phyloP scores from a whole-genome alignment of 768 basidiomycete genomes.

The Roridomyces roridus region DNA sequence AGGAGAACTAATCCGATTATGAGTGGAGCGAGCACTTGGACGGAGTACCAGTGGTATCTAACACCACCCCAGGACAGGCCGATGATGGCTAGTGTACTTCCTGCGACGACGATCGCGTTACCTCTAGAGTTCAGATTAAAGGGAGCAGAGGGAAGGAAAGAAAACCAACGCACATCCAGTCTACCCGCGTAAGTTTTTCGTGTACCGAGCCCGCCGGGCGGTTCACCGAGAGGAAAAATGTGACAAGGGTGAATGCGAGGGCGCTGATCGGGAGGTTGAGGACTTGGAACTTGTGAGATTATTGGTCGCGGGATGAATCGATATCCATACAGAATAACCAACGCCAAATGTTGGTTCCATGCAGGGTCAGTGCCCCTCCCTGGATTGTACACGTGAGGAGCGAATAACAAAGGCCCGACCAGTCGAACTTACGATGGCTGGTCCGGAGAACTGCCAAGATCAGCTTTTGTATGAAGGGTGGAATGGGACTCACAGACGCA shows the following conservation, averaged over 20 bases:
- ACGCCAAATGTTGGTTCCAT: conserved; percentile 25
- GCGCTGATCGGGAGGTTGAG: conserved; percentile 37
- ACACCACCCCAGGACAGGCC: conserved; percentile 46
- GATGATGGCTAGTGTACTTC: conserved; percentile 35
- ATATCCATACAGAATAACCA: conserved; percentile 31
- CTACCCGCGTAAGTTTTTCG: conserved; percentile 37
- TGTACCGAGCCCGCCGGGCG: conserved; percentile 33
- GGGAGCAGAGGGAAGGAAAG: no score
- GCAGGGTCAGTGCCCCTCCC: conserved; percentile 25
- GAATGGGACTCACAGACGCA: no score
- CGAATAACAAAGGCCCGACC: no score
- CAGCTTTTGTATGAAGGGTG: no score
- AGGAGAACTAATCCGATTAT: conserved; percentile 41
- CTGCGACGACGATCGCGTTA: conserved; percentile 39
- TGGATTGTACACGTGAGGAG: no score
- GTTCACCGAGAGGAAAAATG: conserved; percentile 29
- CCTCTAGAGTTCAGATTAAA: no score
- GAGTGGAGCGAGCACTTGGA: conserved; percentile 45
- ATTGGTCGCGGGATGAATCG: not conserved
- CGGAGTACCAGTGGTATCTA: conserved; percentile 42
- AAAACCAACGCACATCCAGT: conserved; percentile 41
- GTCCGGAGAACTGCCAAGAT: no score
- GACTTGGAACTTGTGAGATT: conserved; percentile 23
- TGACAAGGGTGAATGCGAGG: conserved; percentile 25
- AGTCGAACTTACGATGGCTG: no score